Evolutionary conservation across 169 alveolate species (phyloP).

Genomic region (Theileria annulata): DNA sequence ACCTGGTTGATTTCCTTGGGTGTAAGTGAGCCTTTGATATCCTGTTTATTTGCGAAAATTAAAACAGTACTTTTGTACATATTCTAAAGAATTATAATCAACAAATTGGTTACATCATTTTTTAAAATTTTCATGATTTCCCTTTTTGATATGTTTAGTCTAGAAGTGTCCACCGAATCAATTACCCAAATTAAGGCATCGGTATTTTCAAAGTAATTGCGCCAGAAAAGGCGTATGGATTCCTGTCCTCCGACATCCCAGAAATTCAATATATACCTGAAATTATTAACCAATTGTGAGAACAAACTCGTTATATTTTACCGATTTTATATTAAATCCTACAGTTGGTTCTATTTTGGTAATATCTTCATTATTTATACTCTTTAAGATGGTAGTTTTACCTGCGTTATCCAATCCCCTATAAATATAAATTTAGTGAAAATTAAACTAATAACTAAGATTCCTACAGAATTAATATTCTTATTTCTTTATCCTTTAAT

Average conservation of each 20-base stretch:
- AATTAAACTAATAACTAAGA: neutral
- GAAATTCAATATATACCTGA: conserved; percentile 85
- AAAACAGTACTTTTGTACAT: conserved; percentile 67
- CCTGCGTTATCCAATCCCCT: conserved; percentile 97
- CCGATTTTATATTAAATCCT: conserved; percentile 92
- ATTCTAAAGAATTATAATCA: conserved; percentile 74
- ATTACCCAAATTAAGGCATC: conserved; percentile 98
- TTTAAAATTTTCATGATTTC: conserved; percentile 91
- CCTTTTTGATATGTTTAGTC: conserved; percentile 93
- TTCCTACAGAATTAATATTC: conserved; percentile 86
- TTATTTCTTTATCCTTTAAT: conserved; percentile 89
- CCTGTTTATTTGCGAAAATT: conserved; percentile 95
- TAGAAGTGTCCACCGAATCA: conserved; percentile 94
- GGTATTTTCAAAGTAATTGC: conserved; percentile 97
- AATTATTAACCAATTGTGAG: neutral
- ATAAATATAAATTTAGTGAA: neutral
- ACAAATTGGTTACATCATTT: conserved; percentile 88
- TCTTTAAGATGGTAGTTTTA: conserved; percentile 93
- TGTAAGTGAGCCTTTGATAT: conserved; percentile 89
- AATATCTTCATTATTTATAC: conserved; percentile 91
- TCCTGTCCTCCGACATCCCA: conserved; percentile 99
- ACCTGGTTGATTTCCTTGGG: conserved; percentile 71
- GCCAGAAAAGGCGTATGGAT: conserved; percentile 97
- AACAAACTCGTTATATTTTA: conserved; percentile 77
- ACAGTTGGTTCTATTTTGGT: conserved; percentile 91